These are phyloP conservation scores for Yarrowia divulgata DNA, from an alignment of 805 yeast species.

Conservation along the genomic window DNA sequence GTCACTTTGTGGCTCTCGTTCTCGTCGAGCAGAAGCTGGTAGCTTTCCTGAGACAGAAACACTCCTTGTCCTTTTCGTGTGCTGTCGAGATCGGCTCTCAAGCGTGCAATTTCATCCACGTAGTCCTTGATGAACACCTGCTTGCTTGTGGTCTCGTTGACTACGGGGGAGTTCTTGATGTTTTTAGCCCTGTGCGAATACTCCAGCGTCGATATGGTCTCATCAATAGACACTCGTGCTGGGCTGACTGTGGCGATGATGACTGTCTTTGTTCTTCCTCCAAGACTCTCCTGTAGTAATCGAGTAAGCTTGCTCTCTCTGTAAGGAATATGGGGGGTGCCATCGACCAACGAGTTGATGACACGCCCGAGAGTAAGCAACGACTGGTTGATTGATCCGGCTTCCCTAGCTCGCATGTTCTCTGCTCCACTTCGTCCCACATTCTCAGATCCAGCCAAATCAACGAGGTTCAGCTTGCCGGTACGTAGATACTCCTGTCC, in stretches of 20 bases:
- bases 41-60: constrained; percentile 61
- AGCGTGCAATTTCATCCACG: constrained; percentile 60
- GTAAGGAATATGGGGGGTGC: constrained; percentile 76
- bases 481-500: constrained; percentile 60
- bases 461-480: constrained; percentile 83
- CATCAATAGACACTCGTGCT: constrained; percentile 76
- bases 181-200: constrained; percentile 86
- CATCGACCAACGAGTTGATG: constrained; percentile 71
- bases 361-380: constrained; percentile 86
- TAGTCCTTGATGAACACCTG: constrained; percentile 61
- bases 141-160: constrained; percentile 66
- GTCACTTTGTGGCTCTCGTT: constrained; percentile 59
- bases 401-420: constrained; percentile 85
- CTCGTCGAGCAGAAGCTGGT: constrained; percentile 53
- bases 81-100: constrained; percentile 66
- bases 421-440: constrained; percentile 84
- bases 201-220: constrained; percentile 81
- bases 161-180: constrained; percentile 73
- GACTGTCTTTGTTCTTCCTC: constrained; percentile 86
- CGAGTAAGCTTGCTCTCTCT: constrained; percentile 81
- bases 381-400: constrained; percentile 89
- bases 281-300: constrained; percentile 78
- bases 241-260: constrained; percentile 87
- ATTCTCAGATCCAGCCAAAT: constrained; percentile 93
- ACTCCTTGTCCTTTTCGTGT: constrained; percentile 75